Base-by-base conservation (phyloP, 768 basidiomycete genomes). In the Auricularia heimuer region DNA sequence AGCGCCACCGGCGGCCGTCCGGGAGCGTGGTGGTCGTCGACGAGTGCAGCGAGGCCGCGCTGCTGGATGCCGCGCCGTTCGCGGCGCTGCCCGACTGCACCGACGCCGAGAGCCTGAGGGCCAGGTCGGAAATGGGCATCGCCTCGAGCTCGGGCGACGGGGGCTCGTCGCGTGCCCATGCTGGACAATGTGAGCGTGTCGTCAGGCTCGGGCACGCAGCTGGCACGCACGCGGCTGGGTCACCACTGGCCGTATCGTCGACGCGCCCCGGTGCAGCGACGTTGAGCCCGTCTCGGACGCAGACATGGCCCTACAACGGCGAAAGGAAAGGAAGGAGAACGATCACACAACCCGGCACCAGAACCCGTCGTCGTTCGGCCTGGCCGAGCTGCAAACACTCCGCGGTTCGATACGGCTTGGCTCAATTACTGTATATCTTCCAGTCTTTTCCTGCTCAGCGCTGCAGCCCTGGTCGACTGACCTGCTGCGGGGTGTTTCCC, bases 151-250 rank as follows among this genome's bases (percentile, higher is more conserved):
- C 80, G 1, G 89, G 88, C 0, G 89, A 90, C 3, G 89, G 88
- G 3, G 89, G 89, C 71, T 93, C 91, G 72, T 92, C 87, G 69
- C 83, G 80, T 3, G 90, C 91, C 90, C 90, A 93, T 61, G 91
- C 90, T 93, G 68, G 16, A 33, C 18, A 61, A 24, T 12, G 29
- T 60, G 24, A 60, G 56, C 56, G 24, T 18, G 21, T 18, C 16
- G 29, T 29, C 12, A 34, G 56, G 16, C 16, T 7, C 16, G 56
- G 29, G 16, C 6, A 10, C 11, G 10, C 24, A 7, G 24, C 21
- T 4, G 56, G 16, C n/a, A 34, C 56, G 11, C 24, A 60, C 56
- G 56, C 14, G 56, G 56, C 24, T 29, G 34, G 29, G 56, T 60
- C 16, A 60, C 56, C 7, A 60, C 56, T 24, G 24, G 56, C 24